Evolutionary conservation across 139 green algal genomes (phyloP).

Genomic region (Micractinium sp.): DNA sequence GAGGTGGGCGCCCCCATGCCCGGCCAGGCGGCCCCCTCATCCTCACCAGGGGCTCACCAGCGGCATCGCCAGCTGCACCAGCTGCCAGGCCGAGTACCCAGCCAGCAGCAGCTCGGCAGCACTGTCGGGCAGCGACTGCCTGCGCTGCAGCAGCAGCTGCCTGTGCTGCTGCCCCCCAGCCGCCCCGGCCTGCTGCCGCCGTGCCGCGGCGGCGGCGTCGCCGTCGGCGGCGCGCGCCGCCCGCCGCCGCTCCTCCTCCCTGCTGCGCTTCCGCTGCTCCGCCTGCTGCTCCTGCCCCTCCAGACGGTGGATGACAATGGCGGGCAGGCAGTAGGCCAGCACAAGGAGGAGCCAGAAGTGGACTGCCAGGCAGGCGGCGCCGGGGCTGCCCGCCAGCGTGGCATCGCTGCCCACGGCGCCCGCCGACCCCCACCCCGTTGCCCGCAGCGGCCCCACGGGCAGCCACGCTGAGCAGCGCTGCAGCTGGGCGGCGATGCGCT

Average conservation of each 20-base stretch:
- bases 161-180: not conserved
- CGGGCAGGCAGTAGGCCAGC: not conserved
- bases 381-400: not conserved
- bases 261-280: not conserved
- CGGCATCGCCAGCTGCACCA: not conserved
- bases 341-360: conserved; percentile 6
- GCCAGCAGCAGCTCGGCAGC: conserved; percentile 1
- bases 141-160: not conserved
- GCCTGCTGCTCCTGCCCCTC: not conserved
- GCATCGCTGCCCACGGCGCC: not conserved
- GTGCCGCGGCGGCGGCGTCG: not conserved
- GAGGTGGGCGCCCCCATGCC: too few species aligned
- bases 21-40: too few species aligned
- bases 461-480: not conserved
- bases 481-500: not conserved
- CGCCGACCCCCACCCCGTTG: not conserved
- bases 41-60: not conserved
- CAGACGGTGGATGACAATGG: not conserved
- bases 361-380: not conserved
- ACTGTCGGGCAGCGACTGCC: not conserved
- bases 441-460: not conserved
- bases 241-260: not conserved
- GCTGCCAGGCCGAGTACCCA: not conserved
- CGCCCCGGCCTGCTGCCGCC: not conserved
- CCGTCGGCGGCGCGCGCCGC: not conserved